Percentiles rank a stretch among this genome's conserved stretches.
These are phyloP conservation scores for Mortierella sp. DNA, from an alignment of 371 early-diverging fungal genomes.

Conservation along the genomic window DNA sequence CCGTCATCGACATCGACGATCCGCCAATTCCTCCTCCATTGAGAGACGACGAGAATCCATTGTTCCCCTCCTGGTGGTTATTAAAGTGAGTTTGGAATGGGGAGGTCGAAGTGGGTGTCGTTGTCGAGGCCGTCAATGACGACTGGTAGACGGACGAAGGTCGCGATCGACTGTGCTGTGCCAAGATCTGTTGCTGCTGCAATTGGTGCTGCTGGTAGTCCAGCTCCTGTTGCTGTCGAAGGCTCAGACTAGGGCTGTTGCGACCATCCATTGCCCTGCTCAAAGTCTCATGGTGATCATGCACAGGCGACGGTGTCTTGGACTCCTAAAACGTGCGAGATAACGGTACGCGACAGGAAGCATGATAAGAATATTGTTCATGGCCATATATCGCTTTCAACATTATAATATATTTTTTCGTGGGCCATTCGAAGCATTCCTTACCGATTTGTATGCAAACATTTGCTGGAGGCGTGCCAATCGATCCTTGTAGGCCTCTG, in stretches of 20 bases:
- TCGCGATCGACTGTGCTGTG: conserved; percentile 48
- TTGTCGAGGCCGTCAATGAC: not conserved
- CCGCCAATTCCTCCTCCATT: not conserved
- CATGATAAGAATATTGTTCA: not conserved
- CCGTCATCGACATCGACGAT: not conserved
- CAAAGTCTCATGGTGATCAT: conserved; percentile 24
- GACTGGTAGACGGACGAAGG: conserved; percentile 47
- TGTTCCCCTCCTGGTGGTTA: conserved; percentile 14
- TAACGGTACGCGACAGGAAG: not conserved
- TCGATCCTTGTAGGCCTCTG: conserved; percentile 60
- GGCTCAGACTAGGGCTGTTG: conserved; percentile 34
- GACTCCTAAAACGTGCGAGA: conserved; percentile 24
- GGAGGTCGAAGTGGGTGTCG: conserved; percentile 26
- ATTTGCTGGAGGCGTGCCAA: conserved; percentile 71
- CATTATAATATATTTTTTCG: not conserved
- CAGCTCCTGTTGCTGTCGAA: conserved; percentile 44
- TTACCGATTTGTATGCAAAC: conserved; percentile 66
- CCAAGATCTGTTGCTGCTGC: conserved; percentile 52
- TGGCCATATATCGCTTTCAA: not conserved
- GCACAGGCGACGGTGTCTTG: conserved; percentile 36
- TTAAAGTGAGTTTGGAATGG: conserved; percentile 34
- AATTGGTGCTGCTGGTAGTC: conserved; percentile 51
- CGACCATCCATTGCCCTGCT: conserved; percentile 33
- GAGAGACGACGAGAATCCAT: not conserved
- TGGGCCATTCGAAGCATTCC: not conserved